Conservation (phyloP, 1,139 yeast genomes). For the Blastobotrys persicus region DNA sequence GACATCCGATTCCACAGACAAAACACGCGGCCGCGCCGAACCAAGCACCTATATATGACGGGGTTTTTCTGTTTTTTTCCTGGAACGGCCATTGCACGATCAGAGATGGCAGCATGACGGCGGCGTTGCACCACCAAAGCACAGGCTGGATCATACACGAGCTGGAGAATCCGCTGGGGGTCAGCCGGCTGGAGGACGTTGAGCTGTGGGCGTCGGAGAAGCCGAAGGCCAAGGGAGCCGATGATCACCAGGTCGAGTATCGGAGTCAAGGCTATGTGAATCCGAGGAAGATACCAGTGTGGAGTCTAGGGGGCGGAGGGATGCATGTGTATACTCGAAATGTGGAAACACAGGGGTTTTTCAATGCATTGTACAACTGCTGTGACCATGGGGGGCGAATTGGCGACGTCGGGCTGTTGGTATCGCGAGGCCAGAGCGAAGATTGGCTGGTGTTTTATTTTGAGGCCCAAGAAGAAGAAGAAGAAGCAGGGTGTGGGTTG, state of each 20-base stretch:
- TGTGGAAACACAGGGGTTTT: slow-evolving; percentile 22
- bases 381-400: slow-evolving; percentile 10
- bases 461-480: not conserved
- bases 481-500: not conserved
- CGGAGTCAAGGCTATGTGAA: slow-evolving; percentile 15
- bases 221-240: not conserved
- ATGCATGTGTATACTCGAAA: slow-evolving; percentile 25
- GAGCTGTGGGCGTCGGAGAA: slow-evolving; percentile 22
- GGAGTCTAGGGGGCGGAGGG: slow-evolving; percentile 29
- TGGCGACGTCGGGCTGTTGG: slow-evolving; percentile 12
- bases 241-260: not conserved
- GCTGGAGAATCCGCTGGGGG: slow-evolving; percentile 4
- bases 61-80: no score
- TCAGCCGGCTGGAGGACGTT: slow-evolving; percentile 16
- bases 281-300: slow-evolving; percentile 26
- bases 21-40: no score
- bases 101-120: not conserved
- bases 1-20: no score
- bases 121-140: slow-evolving; percentile 2
- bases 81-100: no score
- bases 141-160: slow-evolving; percentile 7
- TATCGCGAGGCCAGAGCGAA: not conserved
- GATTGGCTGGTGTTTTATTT: slow-evolving; percentile 11
- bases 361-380: slow-evolving; percentile 24
- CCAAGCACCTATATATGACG: no score